Base-by-base conservation (phyloP, 345 rosid species). In the Eucalyptus globulus region DNA sequence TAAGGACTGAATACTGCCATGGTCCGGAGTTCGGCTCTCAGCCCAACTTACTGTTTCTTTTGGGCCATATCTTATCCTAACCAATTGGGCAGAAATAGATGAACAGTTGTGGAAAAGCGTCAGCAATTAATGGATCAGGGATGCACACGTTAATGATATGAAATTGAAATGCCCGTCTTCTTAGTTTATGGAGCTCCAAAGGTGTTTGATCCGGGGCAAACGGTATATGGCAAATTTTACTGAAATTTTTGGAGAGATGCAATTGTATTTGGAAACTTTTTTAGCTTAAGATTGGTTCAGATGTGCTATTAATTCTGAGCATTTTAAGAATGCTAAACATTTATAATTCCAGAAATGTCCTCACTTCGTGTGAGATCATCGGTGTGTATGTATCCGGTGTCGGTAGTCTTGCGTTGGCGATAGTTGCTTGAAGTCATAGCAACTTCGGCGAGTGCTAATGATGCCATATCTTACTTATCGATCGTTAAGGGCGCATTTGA, bases 341-440 rank as follows among this genome's bases (percentile, higher is more conserved):
- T 72, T 34, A 72, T 34, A 72, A 76, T 37, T 76, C 11, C 1
- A 13, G 7, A 76, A 37, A 21, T 17, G 27, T 21, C 45, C 37
- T 76, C 26, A 37, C 27, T 40, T 72, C 0, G 0, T 0, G 2
- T 34, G 17, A 62, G 15, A 8, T 62, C 31, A 62, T 2, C 16
- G 1, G 0, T 6, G 16, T 6, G 17, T 1, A 2, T 3, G 24
- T 6, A 56, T 56, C 26, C 1, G 0, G 4, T 53, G 4, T 2
- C 1, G 2, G 10, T 5, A 53, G 2, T 53, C 58, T 53, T 53
- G 58, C 4, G 5, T 53, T 53, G 58, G 5, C 26, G 2, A 53
- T 53, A 2, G 62, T 24, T 56, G 13, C 14, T 2, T 56, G 6
- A 56, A 56, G 62, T 56, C 6, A 11, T 3, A 26, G 62, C 3